These are phyloP conservation scores for Mycosphaerella sp. DNA, from an alignment of 2,329 filamentous ascomycete genomes.

Conservation along the genomic window DNA sequence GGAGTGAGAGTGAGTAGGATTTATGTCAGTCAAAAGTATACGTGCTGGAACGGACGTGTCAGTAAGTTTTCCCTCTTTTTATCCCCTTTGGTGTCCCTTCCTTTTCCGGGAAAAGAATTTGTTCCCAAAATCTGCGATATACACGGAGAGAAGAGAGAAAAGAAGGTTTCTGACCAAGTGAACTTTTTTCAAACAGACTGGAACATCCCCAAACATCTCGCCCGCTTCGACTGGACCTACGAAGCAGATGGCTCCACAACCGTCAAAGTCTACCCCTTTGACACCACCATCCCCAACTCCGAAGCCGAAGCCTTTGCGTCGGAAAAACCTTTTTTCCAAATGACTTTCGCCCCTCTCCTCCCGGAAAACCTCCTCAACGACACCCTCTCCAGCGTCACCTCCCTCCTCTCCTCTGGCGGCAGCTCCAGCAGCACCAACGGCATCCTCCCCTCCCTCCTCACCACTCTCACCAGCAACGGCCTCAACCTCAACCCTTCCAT, in stretches of 20 bases:
- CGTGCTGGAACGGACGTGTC: conserved; percentile 14
- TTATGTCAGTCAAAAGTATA: conserved; percentile 20
- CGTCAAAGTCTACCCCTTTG: conserved; percentile 20
- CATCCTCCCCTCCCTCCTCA: conserved; percentile 4
- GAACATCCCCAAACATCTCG: conserved; percentile 24
- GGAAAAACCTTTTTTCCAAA: conserved; percentile 18
- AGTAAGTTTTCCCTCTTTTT: neutral
- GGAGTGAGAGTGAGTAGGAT: conserved; percentile 12
- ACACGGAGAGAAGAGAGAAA: too few relatives aligned
- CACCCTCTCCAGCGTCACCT: conserved; percentile 5
- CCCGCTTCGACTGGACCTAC: conserved; percentile 21
- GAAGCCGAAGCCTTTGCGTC: conserved; percentile 9
- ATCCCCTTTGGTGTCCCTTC: neutral
- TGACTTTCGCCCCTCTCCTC: conserved; percentile 15
- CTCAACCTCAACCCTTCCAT: conserved; percentile 11
- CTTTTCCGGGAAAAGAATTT: too few relatives aligned
- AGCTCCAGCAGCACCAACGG: conserved; percentile 1
- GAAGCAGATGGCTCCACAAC: conserved; percentile 9
- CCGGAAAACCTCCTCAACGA: conserved; percentile 10
- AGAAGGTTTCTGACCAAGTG: neutral
- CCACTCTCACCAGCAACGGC: neutral
- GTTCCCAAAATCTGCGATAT: too few relatives aligned
- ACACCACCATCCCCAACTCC: conserved; percentile 7
- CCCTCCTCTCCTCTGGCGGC: neutral
- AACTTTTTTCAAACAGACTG: conserved; percentile 4